Percentiles rank a stretch among this genome's conserved stretches.
Conservation (phyloP, 2,329 filamentous ascomycete species). For the Calonectria pseudoturangicola region DNA sequence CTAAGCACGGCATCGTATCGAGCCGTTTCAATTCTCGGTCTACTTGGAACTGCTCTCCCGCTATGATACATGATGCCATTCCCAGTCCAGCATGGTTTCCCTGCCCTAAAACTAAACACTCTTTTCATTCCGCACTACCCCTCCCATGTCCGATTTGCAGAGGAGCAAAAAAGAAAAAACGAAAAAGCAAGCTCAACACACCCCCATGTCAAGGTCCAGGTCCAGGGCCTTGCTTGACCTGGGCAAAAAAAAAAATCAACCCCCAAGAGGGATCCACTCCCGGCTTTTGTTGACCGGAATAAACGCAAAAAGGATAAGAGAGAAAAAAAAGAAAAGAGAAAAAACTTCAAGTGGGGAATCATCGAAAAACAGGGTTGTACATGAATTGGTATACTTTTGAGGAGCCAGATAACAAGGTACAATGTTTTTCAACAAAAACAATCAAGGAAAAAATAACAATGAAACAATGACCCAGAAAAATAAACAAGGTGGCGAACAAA, state of each 20-base stretch:
- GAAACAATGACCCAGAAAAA: constrained; percentile 25
- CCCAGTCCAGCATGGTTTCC: constrained; percentile 28
- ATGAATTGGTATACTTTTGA: neutral
- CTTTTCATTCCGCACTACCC: constrained; percentile 17
- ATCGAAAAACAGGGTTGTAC: constrained; percentile 33
- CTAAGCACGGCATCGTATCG: too few relatives aligned
- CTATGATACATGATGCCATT: constrained; percentile 25
- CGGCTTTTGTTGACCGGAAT: constrained; percentile 23
- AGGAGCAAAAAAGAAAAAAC: neutral
- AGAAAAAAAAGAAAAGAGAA: constrained; percentile 39
- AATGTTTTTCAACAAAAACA: neutral
- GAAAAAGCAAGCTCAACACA: constrained; percentile 8
- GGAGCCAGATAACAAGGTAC: constrained; percentile 24
- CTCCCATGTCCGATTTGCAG: constrained; percentile 29
- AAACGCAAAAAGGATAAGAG: constrained; percentile 20
- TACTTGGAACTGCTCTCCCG: neutral
- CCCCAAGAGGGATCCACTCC: constrained; percentile 16
- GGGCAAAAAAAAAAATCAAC: constrained; percentile 9
- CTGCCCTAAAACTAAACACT: constrained; percentile 21
- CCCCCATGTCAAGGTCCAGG: constrained; percentile 7
- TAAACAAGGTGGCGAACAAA: constrained; percentile 9
- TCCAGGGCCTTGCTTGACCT: neutral
- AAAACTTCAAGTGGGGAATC: constrained; percentile 43
- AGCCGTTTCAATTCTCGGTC: constrained; percentile 16
- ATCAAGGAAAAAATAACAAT: constrained; percentile 13